Evolutionary conservation across 257 asterid species (phyloP).

Genomic region (Solanum medicagineum): DNA sequence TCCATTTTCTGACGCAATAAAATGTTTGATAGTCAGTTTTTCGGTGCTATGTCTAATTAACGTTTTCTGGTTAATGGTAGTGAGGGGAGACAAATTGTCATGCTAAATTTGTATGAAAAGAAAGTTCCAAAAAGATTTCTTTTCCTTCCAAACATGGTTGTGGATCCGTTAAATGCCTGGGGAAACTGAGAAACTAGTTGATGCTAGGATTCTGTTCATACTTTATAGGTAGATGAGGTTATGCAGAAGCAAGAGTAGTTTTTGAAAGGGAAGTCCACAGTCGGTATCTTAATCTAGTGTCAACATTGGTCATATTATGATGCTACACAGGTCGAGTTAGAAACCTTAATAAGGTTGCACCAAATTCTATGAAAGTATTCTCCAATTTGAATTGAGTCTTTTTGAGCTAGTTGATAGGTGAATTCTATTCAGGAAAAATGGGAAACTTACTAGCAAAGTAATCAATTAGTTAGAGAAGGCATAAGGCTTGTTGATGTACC

Average conservation of each 20-base stretch:
- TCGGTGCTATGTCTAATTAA: neutral
- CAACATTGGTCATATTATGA: neutral
- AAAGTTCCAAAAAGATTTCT: neutral
- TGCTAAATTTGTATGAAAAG: neutral
- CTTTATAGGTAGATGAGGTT: neutral
- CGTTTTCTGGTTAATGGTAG: neutral
- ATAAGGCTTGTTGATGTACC: neutral
- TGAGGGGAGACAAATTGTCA: neutral
- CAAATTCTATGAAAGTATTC: neutral
- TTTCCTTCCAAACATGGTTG: neutral
- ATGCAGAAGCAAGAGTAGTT: neutral
- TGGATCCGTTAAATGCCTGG: neutral
- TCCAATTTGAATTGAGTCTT: neutral
- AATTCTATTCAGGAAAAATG: neutral
- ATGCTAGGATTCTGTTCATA: neutral
- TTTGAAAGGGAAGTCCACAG: neutral
- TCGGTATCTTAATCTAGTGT: neutral
- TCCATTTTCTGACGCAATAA: neutral
- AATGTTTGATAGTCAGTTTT: neutral
- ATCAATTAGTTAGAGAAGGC: neutral
- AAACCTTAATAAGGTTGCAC: neutral
- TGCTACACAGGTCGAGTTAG: neutral
- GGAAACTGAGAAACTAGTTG: neutral
- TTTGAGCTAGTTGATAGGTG: neutral
- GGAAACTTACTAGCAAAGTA: neutral